phyloP scores from a whole-genome alignment of 306 rosid species.

The Sicyos edulis region DNA sequence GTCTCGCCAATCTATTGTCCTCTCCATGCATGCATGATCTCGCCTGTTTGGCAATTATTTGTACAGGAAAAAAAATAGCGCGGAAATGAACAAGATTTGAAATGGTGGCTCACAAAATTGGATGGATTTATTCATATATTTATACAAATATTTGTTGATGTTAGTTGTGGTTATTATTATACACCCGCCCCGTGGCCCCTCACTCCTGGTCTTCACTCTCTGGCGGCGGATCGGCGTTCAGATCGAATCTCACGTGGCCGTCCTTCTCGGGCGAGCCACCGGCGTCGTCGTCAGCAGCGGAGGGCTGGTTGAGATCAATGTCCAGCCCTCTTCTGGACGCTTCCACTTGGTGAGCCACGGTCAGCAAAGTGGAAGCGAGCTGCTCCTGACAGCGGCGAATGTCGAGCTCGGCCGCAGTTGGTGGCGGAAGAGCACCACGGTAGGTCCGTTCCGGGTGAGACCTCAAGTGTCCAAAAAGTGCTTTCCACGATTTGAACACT shows the following conservation, averaged over 20 bases:
- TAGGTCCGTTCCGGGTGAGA: slow-evolving; percentile 29
- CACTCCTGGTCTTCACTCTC: slow-evolving; percentile 4
- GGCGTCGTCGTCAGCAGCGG: neutral
- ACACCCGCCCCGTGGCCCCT: neutral
- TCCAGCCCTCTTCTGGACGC: neutral
- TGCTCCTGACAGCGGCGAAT: neutral
- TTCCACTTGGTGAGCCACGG: slow-evolving; percentile 9
- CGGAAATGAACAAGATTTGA: neutral
- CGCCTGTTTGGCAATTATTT: neutral
- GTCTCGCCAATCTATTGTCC: neutral
- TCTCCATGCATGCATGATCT: slow-evolving; percentile 13
- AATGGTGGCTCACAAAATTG: neutral
- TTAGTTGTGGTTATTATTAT: neutral
- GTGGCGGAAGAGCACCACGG: slow-evolving; percentile 31
- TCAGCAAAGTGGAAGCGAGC: slow-evolving; percentile 18
- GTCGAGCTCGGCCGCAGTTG: neutral
- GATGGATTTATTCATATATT: neutral
- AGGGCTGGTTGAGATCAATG: slow-evolving; percentile 13
- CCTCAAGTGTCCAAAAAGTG: slow-evolving; percentile 32
- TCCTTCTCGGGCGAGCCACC: neutral
- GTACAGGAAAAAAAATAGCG: neutral
- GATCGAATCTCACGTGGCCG: neutral
- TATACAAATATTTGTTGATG: slow-evolving; percentile 6
- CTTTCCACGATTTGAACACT: slow-evolving; percentile 28
- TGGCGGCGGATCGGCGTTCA: neutral